A percentile compares a stretch with the other conserved stretches of the same genome.
These are phyloP conservation scores for Aspergillus baeticus DNA, from an alignment of 495 filamentous ascomycete species.

Conservation along the genomic window DNA sequence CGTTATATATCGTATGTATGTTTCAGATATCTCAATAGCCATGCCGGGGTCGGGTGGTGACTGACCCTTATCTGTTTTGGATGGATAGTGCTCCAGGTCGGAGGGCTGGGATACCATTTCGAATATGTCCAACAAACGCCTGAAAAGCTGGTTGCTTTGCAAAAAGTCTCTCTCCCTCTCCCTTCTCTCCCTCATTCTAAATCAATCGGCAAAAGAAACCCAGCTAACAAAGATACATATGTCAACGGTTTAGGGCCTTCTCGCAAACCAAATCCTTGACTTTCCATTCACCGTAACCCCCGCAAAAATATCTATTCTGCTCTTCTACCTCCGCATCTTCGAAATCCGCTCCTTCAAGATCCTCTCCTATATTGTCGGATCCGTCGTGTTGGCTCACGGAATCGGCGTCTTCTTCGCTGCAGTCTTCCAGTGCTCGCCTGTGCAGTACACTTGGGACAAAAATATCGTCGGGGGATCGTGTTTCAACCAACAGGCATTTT, in stretches of 20 bases:
- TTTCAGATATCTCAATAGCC: not conserved
- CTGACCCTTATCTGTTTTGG: not conserved
- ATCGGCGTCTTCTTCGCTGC: slow-evolving; percentile 26
- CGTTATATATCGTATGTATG: slow-evolving; percentile 20
- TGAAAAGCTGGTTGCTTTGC: slow-evolving; percentile 8
- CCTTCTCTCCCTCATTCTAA: not conserved
- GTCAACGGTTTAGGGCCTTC: slow-evolving; percentile 6
- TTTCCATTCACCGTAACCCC: slow-evolving; percentile 31
- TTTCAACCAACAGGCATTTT: slow-evolving; percentile 28
- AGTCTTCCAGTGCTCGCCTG: slow-evolving; percentile 35
- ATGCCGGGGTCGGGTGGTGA: not conserved
- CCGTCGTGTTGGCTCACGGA: slow-evolving; percentile 23
- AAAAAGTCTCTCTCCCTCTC: slow-evolving; percentile 8
- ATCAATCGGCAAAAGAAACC: not conserved
- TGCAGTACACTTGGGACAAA: slow-evolving; percentile 29
- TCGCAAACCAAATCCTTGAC: slow-evolving; percentile 25
- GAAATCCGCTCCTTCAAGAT: slow-evolving; percentile 22
- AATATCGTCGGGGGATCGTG: slow-evolving; percentile 24
- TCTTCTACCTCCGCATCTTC: slow-evolving; percentile 44
- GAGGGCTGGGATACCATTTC: slow-evolving; percentile 19
- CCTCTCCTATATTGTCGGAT: slow-evolving; percentile 32
- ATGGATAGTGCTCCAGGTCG: slow-evolving; percentile 17
- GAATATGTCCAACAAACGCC: slow-evolving; percentile 16
- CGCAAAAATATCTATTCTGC: slow-evolving; percentile 41
- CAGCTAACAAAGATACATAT: not conserved